Evolutionary conservation across 176 grass and related monocot species (phyloP).

Genomic region (Coix lacrymajobi): DNA sequence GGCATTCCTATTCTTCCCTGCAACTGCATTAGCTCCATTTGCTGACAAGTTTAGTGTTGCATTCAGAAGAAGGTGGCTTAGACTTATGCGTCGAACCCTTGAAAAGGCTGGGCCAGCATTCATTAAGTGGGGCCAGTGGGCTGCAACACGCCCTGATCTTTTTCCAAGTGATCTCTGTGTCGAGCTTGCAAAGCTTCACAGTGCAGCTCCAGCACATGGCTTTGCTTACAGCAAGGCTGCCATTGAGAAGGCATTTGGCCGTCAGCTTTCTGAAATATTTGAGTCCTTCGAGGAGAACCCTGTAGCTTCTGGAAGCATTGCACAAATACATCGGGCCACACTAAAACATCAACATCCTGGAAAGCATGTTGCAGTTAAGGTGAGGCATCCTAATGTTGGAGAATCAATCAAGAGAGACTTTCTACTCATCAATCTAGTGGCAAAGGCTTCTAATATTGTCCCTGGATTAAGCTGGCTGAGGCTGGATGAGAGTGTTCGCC

Average conservation of each 20-base stretch:
- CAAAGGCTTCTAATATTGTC: constrained; percentile 54
- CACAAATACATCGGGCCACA: constrained; percentile 85
- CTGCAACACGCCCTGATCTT: constrained; percentile 87
- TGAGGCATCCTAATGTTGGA: constrained; percentile 91
- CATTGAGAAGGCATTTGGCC: constrained; percentile 89
- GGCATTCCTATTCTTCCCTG: constrained; percentile 66
- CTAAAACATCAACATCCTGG: constrained; percentile 48
- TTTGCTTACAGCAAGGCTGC: constrained; percentile 68
- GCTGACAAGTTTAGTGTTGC: constrained; percentile 51
- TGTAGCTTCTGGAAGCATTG: constrained; percentile 96
- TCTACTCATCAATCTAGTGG: constrained; percentile 68
- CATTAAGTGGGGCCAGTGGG: constrained; percentile 99
- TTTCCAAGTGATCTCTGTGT: constrained; percentile 92
- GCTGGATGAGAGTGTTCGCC: constrained; percentile 89
- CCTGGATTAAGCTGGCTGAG: constrained; percentile 96
- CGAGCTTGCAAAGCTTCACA: constrained; percentile 91
- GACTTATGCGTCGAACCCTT: constrained; percentile 56
- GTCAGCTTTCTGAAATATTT: constrained; percentile 76
- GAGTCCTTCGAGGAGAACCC: constrained; percentile 83
- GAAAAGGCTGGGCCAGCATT: constrained; percentile 92
- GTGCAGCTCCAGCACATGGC: constrained; percentile 71
- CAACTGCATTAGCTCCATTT: constrained; percentile 66
- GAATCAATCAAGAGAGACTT: constrained; percentile 94
- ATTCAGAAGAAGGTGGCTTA: constrained; percentile 80
- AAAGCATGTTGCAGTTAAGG: constrained; percentile 93